Evolutionary conservation across 2,329 filamentous ascomycete genomes (phyloP), one percentile per base, ranked within the genome.

Genomic region (Karstenula rhodostoma): DNA sequence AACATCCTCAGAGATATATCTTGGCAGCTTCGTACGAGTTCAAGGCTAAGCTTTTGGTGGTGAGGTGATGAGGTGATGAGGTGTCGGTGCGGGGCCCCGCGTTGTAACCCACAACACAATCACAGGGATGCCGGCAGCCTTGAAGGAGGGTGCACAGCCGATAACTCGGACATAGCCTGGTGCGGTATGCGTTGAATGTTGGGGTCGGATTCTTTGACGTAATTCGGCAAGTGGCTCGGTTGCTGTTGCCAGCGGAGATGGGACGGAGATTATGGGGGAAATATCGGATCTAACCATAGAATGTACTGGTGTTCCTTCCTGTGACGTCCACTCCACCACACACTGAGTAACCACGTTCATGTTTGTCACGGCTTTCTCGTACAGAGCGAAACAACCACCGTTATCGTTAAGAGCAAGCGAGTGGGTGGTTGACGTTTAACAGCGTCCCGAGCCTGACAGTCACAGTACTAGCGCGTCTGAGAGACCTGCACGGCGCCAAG

Each of bases 21-120:
- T 19, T 19, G 47, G 19, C 10, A 33, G 25, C 17, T 33, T 29
- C 32, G 32, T 22, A 37, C 33, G 33, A 37, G 8, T n/a, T 44
- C 13, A 19, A 5, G 17, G 27, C 4, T 55, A 27, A 44, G 40
- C 42, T 33, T n/a, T 19, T 54, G 35, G 17, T n/a, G 35, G 22
- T 43, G 37, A 54, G 10, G 5, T 25, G 2, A 5, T n/a, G 1
- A 12, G 10, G 35, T n/a, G 1, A 12, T 5, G 35, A 13, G 42
- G 32, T 55, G 29, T 42, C 52, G 29, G 35, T 35, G 42, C 52
- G 42, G 42, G 42, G 42, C 52, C 52, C 52, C 42, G 52, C 42
- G 19, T n/a, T 29, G 23, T 17, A 25, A 33, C 17, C 22, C 33
- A 23, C 25, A 44, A 55, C 3, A 4, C 52, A 27, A 46, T 10